phyloP scores from a whole-genome alignment of 176 grass and related monocot genomes.

The Saccharum spontaneum region DNA sequence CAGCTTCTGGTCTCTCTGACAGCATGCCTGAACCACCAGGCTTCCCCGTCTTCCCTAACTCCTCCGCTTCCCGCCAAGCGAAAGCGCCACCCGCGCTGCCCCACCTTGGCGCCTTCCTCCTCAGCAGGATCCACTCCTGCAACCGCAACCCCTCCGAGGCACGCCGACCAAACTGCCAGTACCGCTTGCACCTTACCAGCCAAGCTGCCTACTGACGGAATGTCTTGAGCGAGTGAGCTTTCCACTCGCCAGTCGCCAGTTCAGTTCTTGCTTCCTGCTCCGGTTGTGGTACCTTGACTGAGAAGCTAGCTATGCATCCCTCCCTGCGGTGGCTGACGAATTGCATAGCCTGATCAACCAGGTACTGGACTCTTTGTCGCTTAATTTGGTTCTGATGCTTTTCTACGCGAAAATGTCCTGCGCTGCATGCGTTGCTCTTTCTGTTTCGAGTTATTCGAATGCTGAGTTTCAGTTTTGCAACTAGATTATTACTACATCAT shows the following conservation, averaged over 20 bases:
- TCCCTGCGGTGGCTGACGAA: neutral
- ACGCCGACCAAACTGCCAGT: slow-evolving; percentile 6
- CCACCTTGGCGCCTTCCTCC: neutral
- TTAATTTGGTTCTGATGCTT: neutral
- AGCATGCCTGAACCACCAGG: slow-evolving; percentile 28
- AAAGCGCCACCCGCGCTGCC: slow-evolving; percentile 47
- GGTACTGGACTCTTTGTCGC: neutral
- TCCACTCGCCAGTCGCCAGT: neutral
- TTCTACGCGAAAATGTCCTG: neutral
- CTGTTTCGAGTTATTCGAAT: neutral
- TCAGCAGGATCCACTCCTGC: neutral
- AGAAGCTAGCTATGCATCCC: neutral
- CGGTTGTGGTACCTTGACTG: neutral
- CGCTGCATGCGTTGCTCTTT: neutral
- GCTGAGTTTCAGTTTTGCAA: neutral
- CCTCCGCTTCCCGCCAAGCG: neutral
- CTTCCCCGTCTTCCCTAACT: neutral
- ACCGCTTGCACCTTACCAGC: neutral
- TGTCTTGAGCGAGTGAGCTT: neutral
- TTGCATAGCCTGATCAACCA: neutral
- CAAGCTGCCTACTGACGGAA: neutral
- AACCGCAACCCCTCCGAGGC: neutral
- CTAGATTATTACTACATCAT: neutral
- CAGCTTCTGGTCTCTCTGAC: slow-evolving; percentile 11
- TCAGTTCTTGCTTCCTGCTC: neutral